Base-by-base conservation (phyloP, 2,329 filamentous ascomycete species). In the Trichoderma koningii region DNA sequence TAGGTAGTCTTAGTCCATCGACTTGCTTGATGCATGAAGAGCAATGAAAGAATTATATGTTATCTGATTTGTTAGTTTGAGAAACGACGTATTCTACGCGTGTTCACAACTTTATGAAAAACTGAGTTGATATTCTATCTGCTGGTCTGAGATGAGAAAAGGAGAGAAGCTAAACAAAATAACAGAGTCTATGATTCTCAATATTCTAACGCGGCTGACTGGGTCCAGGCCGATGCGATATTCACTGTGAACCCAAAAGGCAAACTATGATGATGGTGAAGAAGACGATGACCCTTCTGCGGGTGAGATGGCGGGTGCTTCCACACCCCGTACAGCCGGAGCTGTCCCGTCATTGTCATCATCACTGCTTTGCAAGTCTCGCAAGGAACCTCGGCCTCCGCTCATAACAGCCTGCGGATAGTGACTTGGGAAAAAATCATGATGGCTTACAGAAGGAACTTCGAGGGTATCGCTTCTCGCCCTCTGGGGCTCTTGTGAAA, bases 381-480 rank as follows among this genome's bases (percentile, higher is more conserved):
- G 59, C 14, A 50, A 26, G 17, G 26, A 44, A 19, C 51, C 41
- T 45, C 52, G 51, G 5, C 26, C 64, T 30, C 59, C 57, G 14
- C 64, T 47, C 51, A 56, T 66, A 5, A 34, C 7, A 17, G 17
- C 10, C 7, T 60, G 30, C 19, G 41, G 57, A 23, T 28, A 44
- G 38, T 55, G 21, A 10, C 48, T 53, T 6, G 48, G 38, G 4
- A 55, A 50, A 19, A 14, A 17, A 28, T 45, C 60, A n/a, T 55
- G 47, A 47, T 65, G 66, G 51, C 17, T 34, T 21, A n/a, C 1
- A 7, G 47, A 17, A 10, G 69, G 68, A 42, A 69, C 66, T 51
- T 69, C 67, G 9, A 68, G 67, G 1, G 68, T 69, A 19, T 68
- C 66, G 6, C 64, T 63, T 19, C 69, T 30, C 28, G 38, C 34